Evolutionary conservation across 176 grass and related monocot genomes (phyloP), one percentile per base, ranked within the genome.

Genomic region (Zoysia japonica): DNA sequence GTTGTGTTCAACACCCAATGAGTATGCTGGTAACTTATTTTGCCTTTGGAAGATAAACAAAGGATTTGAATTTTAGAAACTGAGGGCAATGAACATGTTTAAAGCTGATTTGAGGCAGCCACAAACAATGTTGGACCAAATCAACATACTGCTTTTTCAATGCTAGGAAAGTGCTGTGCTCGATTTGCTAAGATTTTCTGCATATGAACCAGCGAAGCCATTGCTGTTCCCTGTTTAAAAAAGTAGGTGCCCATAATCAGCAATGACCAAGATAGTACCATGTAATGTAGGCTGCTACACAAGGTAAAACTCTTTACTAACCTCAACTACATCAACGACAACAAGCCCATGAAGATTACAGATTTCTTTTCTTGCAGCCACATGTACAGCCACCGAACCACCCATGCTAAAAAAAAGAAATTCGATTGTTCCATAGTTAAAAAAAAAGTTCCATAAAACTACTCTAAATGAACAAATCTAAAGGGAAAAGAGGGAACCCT

Each of bases 241-340:
- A 28, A 28, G 28, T 28, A 6, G 20, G 38, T 36, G 36, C 15
- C 43, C 38, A 64, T 11, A 71, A 80, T 83, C 47, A 86, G 67
- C 37, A 81, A 77, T 48, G 2, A 87, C 12, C 16, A 77, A 80
- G 40, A 60, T 45, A 37, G 43, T 19, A 56, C 1, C 60, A 47
- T 10, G 67, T 60, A 82, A 85, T 40, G 0, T 53, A 77, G 42
- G 43, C 14, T 39, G 17, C 16, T 39, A 73, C 28, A 36, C 61
- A 78, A 59, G 65, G 45, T 79, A 77, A 91, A 84, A 85, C 43
- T 53, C 5, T 63, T 70, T 70, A 65, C 87, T 76, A 70, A 99
- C 96, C 96, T 99, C 96, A 82, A 99, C 96, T 70, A 99, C 92
- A 82, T 99, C 96, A 55, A 99, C 42, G n/a, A 99, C 92, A 55